A percentile compares a stretch with the other conserved stretches of the same genome.
Conservation (phyloP, 176 grass and related monocot genomes). For the Aegilops bicornis region DNA sequence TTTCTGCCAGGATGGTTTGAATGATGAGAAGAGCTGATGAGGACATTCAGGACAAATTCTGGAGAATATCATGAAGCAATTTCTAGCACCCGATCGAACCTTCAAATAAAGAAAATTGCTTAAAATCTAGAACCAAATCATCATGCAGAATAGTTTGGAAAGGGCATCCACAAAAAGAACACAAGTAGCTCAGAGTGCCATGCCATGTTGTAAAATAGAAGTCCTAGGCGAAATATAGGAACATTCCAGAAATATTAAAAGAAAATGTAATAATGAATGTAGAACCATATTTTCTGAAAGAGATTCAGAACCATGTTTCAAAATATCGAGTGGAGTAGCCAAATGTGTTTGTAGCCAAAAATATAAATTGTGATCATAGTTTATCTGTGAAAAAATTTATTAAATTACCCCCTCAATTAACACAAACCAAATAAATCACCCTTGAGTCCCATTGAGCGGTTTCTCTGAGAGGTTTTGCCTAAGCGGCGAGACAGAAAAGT, state of each 20-base stretch:
- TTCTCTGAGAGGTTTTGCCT: no score
- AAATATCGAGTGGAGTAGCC: background rate
- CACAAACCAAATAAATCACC: no score
- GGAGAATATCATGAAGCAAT: slow-evolving; percentile 80
- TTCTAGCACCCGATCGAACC: slow-evolving; percentile 77
- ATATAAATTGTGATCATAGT: background rate
- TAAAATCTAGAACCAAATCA: slow-evolving; percentile 1
- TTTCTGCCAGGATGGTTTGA: slow-evolving; percentile 80
- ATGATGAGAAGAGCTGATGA: slow-evolving; percentile 68
- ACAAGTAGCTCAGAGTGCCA: background rate
- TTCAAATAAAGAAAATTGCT: slow-evolving; percentile 26
- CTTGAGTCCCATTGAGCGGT: no score
- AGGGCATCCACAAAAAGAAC: background rate
- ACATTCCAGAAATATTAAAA: background rate
- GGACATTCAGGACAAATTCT: slow-evolving; percentile 83
- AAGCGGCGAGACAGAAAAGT: no score
- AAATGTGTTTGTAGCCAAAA: background rate
- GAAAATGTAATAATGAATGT: background rate
- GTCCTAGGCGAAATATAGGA: background rate
- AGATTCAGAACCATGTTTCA: background rate
- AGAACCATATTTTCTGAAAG: background rate
- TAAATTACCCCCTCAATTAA: no score
- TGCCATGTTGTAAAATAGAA: background rate
- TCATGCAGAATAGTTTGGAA: background rate
- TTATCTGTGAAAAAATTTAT: background rate